Percentiles rank a stretch among this genome's conserved stretches.
Conservation (phyloP, 2,329 filamentous ascomycete species). For the Calonectria ilicicola region DNA sequence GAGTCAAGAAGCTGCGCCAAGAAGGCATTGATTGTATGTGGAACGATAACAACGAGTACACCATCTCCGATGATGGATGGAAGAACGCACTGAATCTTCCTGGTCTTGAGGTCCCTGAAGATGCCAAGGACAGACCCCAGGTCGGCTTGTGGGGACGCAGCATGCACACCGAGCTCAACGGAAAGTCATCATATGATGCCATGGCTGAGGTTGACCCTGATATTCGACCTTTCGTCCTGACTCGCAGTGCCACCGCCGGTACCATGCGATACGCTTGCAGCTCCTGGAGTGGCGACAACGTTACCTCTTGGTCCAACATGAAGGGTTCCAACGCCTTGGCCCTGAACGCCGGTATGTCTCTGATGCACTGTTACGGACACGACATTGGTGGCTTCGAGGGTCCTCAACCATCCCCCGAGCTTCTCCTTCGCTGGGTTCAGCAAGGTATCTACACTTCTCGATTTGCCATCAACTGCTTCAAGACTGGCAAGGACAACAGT, state of each 20-base stretch:
- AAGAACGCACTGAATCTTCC: slow-evolving; percentile 64
- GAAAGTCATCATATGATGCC: slow-evolving; percentile 77
- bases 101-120: slow-evolving; percentile 51
- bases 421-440: slow-evolving; percentile 80
- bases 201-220: slow-evolving; percentile 69
- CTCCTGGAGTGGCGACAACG: slow-evolving; percentile 81
- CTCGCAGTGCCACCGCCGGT: slow-evolving; percentile 76
- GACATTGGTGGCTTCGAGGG: slow-evolving; percentile 83
- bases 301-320: slow-evolving; percentile 80
- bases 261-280: slow-evolving; percentile 78
- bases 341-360: slow-evolving; percentile 74
- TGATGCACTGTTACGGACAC: slow-evolving; percentile 78
- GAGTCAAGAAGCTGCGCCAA: slow-evolving; percentile 70
- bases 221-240: slow-evolving; percentile 75
- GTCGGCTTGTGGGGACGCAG: slow-evolving; percentile 78
- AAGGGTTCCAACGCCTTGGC: slow-evolving; percentile 77
- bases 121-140: slow-evolving; percentile 55
- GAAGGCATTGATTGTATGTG: slow-evolving; percentile 80
- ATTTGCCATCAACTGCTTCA: slow-evolving; percentile 84
- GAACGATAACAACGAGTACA: slow-evolving; percentile 86
- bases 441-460: slow-evolving; percentile 76
- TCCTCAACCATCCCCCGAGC: slow-evolving; percentile 76
- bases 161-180: slow-evolving; percentile 78
- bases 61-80: slow-evolving; percentile 75
- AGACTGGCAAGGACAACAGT: slow-evolving; percentile 74